phyloP scores from a whole-genome alignment of 2,329 filamentous ascomycete genomes.

The Neonectria punicea region DNA sequence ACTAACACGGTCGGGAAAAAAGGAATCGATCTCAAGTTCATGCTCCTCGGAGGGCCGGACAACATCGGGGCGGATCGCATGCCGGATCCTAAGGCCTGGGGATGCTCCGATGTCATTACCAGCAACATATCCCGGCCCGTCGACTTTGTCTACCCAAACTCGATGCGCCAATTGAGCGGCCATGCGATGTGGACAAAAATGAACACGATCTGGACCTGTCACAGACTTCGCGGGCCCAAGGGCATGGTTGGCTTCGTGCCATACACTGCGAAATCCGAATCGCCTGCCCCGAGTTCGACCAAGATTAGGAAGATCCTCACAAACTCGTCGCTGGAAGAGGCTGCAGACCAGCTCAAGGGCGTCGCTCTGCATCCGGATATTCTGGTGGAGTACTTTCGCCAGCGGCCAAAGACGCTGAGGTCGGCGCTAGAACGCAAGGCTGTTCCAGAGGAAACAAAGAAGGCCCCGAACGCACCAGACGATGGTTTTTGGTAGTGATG shows the following conservation, averaged over 20 bases:
- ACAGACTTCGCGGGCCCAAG: constrained; percentile 24
- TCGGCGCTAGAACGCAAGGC: background rate
- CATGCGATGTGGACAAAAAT: constrained; percentile 35
- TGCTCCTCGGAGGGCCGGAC: constrained; percentile 41
- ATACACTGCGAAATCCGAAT: background rate
- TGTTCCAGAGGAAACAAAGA: background rate
- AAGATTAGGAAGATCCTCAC: constrained; percentile 36
- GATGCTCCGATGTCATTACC: constrained; percentile 38
- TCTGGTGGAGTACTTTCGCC: constrained; percentile 21
- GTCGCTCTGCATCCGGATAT: constrained; percentile 22
- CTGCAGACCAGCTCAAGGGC: constrained; percentile 2
- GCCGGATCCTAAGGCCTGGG: constrained; percentile 34
- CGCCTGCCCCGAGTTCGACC: constrained; percentile 36
- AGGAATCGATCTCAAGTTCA: constrained; percentile 34
- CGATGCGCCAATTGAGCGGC: constrained; percentile 35
- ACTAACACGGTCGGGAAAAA: constrained; percentile 8
- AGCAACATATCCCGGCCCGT: constrained; percentile 40
- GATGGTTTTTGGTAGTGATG: background rate
- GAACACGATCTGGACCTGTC: constrained; percentile 26
- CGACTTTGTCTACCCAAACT: constrained; percentile 40
- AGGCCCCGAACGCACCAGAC: background rate
- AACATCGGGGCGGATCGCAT: constrained; percentile 25
- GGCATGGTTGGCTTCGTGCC: constrained; percentile 36
- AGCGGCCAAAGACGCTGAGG: background rate
- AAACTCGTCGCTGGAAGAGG: background rate